A percentile compares a stretch with the other conserved stretches of the same genome.
Evolutionary conservation across 192 early-diverging fungal genomes (phyloP).

Genomic region (Hyaloraphidium curvatum): DNA sequence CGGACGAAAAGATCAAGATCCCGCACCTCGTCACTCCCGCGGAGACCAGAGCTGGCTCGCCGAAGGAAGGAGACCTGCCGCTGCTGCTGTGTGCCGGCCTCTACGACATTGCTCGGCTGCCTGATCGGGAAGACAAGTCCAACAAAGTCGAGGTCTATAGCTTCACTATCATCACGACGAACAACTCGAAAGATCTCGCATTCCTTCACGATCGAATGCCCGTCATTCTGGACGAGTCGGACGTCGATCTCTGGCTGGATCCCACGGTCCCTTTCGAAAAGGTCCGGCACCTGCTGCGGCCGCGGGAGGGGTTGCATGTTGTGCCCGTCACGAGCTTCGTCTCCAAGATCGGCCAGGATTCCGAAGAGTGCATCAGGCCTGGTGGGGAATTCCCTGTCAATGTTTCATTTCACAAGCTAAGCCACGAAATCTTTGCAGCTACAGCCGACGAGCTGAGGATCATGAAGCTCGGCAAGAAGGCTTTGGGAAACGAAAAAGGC

Average conservation of each 20-base stretch:
- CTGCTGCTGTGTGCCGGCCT: conserved; percentile 25
- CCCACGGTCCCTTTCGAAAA: conserved; percentile 8
- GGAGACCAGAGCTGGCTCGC: background rate
- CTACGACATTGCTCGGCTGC: conserved; percentile 18
- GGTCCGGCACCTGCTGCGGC: conserved; percentile 19
- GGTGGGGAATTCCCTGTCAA: too few species aligned
- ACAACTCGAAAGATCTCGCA: conserved; percentile 15
- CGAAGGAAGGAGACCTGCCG: background rate
- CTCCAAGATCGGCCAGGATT: conserved; percentile 20
- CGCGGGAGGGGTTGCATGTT: conserved; percentile 22
- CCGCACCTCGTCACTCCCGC: conserved; percentile 20
- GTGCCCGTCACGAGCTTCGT: conserved; percentile 8
- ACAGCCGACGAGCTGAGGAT: too few species aligned
- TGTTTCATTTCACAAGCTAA: too few species aligned
- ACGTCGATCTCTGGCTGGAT: conserved; percentile 27
- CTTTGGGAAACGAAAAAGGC: background rate
- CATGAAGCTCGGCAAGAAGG: too few species aligned
- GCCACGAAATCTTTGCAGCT: too few species aligned
- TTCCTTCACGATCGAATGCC: conserved; percentile 38
- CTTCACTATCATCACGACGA: conserved; percentile 32
- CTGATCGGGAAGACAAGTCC: conserved; percentile 8
- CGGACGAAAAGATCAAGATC: conserved; percentile 15
- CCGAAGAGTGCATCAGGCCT: conserved; percentile 22
- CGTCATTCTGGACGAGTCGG: conserved; percentile 26
- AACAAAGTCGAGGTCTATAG: conserved; percentile 12